Percentiles rank a stretch among this genome's conserved stretches.
phyloP scores from a whole-genome alignment of 495 filamentous ascomycete species.

The Neurospora intermedia region DNA sequence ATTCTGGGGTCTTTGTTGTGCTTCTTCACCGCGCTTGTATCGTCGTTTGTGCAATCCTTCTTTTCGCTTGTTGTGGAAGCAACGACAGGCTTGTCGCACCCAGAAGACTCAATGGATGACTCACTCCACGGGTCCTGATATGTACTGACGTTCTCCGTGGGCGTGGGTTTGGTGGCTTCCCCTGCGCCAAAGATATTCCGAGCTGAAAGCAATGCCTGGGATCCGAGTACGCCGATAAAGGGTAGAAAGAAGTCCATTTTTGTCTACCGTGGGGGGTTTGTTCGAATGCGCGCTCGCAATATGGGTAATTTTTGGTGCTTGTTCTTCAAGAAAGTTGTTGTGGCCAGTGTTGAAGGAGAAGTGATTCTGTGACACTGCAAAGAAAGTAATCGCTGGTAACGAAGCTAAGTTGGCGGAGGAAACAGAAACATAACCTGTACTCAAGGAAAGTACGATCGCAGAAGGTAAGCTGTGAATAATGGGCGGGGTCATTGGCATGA shows the following conservation, averaged over 20 bases:
- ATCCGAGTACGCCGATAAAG: neutral
- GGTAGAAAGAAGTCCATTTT: neutral
- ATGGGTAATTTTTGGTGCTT: neutral
- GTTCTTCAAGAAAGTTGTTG: neutral
- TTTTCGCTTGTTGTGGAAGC: neutral
- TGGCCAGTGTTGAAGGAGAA: neutral
- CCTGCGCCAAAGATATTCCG: neutral
- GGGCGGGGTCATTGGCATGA: neutral
- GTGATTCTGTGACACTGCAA: neutral
- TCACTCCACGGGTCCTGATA: neutral
- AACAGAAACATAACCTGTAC: neutral
- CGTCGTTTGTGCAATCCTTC: neutral
- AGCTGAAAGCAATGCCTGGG: neutral
- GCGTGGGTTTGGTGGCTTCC: neutral
- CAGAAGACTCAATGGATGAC: neutral
- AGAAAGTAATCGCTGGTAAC: neutral
- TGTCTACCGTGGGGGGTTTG: neutral
- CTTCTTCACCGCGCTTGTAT: neutral
- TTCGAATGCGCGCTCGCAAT: neutral
- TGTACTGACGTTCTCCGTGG: neutral
- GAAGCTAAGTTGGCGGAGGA: neutral
- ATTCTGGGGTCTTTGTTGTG: neutral
- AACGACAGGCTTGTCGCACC: neutral
- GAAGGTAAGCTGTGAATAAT: neutral
- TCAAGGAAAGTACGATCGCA: neutral